Evolutionary conservation across 2,329 filamentous ascomycete genomes (phyloP).

Genomic region (Pestalotiopsis sp.): DNA sequence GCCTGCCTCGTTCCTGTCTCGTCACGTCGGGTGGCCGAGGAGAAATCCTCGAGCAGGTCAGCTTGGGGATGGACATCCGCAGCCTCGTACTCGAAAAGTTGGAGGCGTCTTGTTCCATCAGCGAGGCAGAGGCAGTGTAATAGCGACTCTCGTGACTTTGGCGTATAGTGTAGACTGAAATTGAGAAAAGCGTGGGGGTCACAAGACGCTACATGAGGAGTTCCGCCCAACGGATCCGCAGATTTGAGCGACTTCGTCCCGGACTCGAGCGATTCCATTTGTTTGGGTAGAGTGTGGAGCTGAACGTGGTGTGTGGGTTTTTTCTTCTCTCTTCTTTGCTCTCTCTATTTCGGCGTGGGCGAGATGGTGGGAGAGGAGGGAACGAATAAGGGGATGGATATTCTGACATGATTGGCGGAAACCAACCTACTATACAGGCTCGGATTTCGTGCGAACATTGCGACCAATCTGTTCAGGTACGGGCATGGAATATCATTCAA

Average conservation of each 20-base stretch:
- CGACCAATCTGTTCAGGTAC: no score
- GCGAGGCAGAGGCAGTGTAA: neutral
- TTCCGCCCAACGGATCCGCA: slow-evolving; percentile 5
- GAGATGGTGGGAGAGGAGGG: neutral
- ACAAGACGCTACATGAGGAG: neutral
- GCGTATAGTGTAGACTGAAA: neutral
- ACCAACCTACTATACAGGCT: neutral
- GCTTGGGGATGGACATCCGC: no score
- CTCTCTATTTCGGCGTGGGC: neutral
- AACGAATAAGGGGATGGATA: neutral
- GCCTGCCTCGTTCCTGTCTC: neutral
- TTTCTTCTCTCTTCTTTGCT: neutral
- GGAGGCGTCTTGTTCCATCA: neutral
- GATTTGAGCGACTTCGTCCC: slow-evolving; percentile 5
- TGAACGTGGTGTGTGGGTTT: slow-evolving; percentile 12
- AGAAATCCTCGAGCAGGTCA: neutral
- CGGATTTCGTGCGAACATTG: neutral
- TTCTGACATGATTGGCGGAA: neutral
- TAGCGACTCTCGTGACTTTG: neutral
- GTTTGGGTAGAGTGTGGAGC: slow-evolving; percentile 4
- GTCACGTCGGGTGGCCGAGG: neutral
- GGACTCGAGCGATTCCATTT: neutral
- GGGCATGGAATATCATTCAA: no score
- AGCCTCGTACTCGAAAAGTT: no score
- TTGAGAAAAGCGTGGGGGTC: slow-evolving; percentile 10